These are phyloP conservation scores for Fusarium cyanostomum DNA, from an alignment of 2,329 filamentous ascomycete species.

Conservation along the genomic window DNA sequence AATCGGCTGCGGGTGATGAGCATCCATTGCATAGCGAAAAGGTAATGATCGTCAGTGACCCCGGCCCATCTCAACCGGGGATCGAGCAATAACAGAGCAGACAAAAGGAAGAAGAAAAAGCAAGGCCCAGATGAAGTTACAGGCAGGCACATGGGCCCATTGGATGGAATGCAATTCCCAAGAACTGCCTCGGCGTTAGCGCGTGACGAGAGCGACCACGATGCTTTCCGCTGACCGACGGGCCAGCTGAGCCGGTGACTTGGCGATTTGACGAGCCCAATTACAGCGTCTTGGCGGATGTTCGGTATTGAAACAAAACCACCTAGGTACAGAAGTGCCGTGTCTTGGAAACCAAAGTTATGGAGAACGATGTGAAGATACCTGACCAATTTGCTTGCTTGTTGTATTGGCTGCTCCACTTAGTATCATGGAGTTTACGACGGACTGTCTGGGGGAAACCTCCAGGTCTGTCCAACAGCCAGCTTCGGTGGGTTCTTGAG, in stretches of 20 bases:
- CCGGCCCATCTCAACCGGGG: slow-evolving; percentile 24
- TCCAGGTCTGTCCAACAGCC: no score
- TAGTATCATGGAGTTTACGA: no score
- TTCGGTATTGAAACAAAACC: background rate
- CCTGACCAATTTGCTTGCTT: no score
- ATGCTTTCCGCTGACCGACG: slow-evolving; percentile 10
- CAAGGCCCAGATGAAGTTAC: slow-evolving; percentile 10
- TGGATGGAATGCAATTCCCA: background rate
- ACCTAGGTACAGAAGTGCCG: background rate
- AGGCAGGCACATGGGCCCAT: slow-evolving; percentile 5
- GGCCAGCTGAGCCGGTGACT: slow-evolving; percentile 12
- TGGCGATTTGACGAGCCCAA: background rate
- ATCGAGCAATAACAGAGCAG: slow-evolving; percentile 18
- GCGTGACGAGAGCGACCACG: background rate
- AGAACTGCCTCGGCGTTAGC: background rate
- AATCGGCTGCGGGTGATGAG: slow-evolving; percentile 30
- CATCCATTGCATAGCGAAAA: slow-evolving; percentile 5
- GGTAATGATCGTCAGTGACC: slow-evolving; percentile 26
- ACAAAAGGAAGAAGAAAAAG: background rate
- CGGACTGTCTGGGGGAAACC: no score
- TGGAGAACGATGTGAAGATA: no score
- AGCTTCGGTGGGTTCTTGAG: no score
- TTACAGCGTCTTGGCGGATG: background rate
- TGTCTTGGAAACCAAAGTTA: background rate
- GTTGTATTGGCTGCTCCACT: no score